Conservation (phyloP, 371 early-diverging fungal species). For the Lichtheimia hyalospora region DNA sequence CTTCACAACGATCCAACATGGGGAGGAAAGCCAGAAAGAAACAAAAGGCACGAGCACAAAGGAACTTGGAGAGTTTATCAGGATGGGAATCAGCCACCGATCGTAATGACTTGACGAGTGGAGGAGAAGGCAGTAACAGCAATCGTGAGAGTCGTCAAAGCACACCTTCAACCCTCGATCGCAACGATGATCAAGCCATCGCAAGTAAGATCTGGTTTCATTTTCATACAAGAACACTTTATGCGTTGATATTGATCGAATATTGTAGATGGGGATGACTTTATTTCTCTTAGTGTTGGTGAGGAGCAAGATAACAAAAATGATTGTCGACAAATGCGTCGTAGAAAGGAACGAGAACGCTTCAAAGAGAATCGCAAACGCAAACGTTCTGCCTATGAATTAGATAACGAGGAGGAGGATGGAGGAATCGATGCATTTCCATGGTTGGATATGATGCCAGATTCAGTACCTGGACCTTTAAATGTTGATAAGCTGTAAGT, state of each 20-base stretch:
- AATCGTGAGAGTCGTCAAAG: not conserved
- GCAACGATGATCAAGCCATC: not conserved
- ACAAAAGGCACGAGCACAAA: not conserved
- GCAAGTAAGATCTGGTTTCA: not conserved
- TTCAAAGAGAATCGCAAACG: not conserved
- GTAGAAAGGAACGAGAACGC: not conserved
- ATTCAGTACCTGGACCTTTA: not conserved
- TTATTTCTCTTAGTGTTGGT: constrained; percentile 4
- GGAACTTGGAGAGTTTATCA: not conserved
- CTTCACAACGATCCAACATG: not conserved
- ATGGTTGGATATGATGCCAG: not conserved
- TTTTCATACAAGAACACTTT: not conserved
- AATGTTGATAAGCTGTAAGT: not conserved
- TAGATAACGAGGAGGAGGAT: not conserved
- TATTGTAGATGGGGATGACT: constrained; percentile 3
- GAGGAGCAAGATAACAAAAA: not conserved
- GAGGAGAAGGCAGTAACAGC: not conserved
- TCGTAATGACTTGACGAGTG: too few species aligned
- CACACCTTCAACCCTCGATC: too few species aligned
- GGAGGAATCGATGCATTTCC: not conserved
- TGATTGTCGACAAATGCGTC: not conserved
- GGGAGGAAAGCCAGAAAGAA: not conserved
- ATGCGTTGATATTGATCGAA: not conserved
- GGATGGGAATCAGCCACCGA: not conserved
- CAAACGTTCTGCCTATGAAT: not conserved